Conservation (phyloP, 225 moss, liverwort and hornwort species). For the Bryum argenteum region DNA sequence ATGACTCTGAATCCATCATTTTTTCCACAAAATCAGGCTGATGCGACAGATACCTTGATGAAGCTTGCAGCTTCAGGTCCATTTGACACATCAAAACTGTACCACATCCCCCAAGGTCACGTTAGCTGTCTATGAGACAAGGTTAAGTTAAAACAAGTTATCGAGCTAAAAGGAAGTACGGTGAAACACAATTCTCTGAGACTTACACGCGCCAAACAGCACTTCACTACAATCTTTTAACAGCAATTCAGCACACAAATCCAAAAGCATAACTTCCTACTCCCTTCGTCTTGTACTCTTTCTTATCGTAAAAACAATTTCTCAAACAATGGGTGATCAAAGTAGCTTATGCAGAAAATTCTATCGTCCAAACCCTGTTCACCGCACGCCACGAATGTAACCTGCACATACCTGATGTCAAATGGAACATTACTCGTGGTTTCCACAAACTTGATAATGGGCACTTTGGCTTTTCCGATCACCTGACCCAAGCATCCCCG, state of each 20-base stretch:
- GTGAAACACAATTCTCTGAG: not conserved
- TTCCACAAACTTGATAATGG: slow-evolving; percentile 96
- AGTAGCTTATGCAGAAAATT: not conserved
- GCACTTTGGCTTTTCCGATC: slow-evolving; percentile 91
- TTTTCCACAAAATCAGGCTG: not conserved
- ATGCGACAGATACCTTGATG: slow-evolving; percentile 61
- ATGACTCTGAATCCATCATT: not conserved
- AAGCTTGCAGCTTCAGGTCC: slow-evolving; percentile 97
- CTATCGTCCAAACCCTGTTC: not conserved
- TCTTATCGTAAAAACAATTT: too few relatives aligned
- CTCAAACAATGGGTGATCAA: not conserved
- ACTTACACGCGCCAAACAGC: slow-evolving; percentile 10
- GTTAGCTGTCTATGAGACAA: slow-evolving; percentile 13
- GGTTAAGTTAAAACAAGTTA: slow-evolving; percentile 22
- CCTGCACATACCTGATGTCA: slow-evolving; percentile 75
- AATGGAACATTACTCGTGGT: slow-evolving; percentile 76
- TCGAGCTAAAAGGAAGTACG: not conserved
- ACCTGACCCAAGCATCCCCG: slow-evolving; percentile 51
- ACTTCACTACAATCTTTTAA: not conserved
- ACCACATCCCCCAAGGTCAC: slow-evolving; percentile 17
- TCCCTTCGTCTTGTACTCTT: not conserved
- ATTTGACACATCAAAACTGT: slow-evolving; percentile 96
- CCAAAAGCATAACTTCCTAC: too few relatives aligned
- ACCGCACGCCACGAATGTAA: not conserved
- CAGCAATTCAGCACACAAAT: too few relatives aligned